These are phyloP conservation scores for Blastocystis sp. DNA, from an alignment of 352 stramenopile genomes.

Conservation along the genomic window DNA sequence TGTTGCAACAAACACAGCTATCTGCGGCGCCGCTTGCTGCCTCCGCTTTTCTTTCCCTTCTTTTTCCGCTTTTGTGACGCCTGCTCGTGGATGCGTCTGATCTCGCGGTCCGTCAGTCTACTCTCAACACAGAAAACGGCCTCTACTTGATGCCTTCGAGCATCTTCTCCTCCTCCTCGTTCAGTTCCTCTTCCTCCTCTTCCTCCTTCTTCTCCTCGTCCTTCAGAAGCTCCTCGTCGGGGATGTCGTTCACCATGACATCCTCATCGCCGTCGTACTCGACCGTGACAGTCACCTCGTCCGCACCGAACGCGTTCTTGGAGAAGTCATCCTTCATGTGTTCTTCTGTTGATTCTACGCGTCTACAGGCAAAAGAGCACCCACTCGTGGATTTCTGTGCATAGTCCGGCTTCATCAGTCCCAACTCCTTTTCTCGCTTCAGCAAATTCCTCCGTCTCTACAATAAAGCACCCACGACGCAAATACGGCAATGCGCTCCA, in stretches of 20 bases:
- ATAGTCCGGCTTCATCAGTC: constrained; percentile 7
- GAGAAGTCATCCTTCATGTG: constrained; percentile 41
- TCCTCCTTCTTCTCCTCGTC: neutral
- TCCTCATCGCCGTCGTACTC: constrained; percentile 35
- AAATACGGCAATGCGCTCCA: constrained; percentile 51
- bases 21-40: neutral
- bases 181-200: constrained; percentile 29
- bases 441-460: constrained; percentile 53
- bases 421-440: constrained; percentile 45
- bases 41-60: constrained; percentile 7
- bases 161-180: constrained; percentile 47
- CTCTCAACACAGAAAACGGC: neutral
- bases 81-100: constrained; percentile 32
- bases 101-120: constrained; percentile 50
- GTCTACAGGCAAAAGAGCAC: neutral
- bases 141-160: constrained; percentile 31
- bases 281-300: constrained; percentile 49
- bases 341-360: constrained; percentile 2
- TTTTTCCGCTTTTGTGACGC: constrained; percentile 12
- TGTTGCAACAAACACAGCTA: neutral
- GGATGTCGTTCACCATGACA: neutral
- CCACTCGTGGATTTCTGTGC: neutral
- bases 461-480: neutral
- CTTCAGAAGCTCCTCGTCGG: constrained; percentile 13
- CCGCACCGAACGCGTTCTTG: constrained; percentile 56